phyloP scores from a whole-genome alignment of 164 flowering plant species.

The Macadamia integrifolia region DNA sequence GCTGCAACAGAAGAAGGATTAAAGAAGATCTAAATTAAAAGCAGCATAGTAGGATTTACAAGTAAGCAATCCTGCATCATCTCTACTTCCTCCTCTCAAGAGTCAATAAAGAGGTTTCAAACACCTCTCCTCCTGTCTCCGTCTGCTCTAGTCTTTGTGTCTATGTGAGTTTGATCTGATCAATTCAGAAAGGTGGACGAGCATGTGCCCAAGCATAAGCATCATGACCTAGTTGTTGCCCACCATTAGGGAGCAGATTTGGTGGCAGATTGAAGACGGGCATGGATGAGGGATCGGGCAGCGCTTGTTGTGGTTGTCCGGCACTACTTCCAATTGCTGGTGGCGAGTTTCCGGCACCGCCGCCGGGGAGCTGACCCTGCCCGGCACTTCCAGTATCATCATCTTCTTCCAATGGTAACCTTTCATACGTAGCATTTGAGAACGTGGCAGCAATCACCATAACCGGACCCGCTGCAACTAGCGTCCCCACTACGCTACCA shows the following conservation, averaged over 20 bases:
- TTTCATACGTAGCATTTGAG: conserved; percentile 62
- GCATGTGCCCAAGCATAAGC: conserved; percentile 55
- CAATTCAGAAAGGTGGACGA: conserved; percentile 26
- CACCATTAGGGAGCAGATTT: conserved; percentile 48
- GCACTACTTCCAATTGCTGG: conserved; percentile 13
- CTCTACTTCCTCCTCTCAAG: too few species aligned
- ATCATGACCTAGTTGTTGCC: conserved; percentile 46
- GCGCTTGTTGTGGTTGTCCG: conserved; percentile 6
- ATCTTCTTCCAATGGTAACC: conserved; percentile 61
- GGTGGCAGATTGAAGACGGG: conserved; percentile 41
- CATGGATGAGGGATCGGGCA: conserved; percentile 18
- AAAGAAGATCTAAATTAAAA: not conserved
- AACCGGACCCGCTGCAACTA: conserved; percentile 68
- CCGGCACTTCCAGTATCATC: conserved; percentile 22
- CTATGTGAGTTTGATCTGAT: not conserved
- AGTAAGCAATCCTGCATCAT: not conserved
- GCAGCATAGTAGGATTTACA: conserved; percentile 10
- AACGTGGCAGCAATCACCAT: conserved; percentile 79
- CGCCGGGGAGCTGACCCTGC: conserved; percentile 4
- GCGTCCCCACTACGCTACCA: conserved; percentile 65
- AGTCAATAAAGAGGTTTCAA: not conserved
- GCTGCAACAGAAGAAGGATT: not conserved
- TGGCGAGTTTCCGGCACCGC: conserved; percentile 9
- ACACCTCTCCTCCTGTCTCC: not conserved
- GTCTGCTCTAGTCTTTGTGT: not conserved